A percentile compares a stretch with the other conserved stretches of the same genome.
Evolutionary conservation across 225 moss, liverwort and hornwort genomes (phyloP).

Genomic region (Pseudoscleropodium purum): DNA sequence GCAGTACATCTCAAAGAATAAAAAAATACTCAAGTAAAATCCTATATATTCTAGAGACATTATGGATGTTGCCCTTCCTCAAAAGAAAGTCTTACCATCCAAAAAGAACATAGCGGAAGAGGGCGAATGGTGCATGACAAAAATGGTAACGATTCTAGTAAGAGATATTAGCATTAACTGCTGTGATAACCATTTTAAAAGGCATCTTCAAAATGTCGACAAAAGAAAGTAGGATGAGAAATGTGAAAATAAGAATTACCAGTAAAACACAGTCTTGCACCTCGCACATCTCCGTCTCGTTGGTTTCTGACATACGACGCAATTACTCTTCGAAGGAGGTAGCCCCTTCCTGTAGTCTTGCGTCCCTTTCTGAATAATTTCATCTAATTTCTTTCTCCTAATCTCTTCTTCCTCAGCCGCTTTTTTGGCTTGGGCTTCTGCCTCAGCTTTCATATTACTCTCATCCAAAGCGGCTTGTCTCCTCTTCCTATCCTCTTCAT

Average conservation of each 20-base stretch:
- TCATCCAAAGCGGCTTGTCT: conserved; percentile 33
- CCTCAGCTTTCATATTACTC: conserved; percentile 19
- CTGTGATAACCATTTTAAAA: not conserved
- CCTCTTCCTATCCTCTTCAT: conserved; percentile 30
- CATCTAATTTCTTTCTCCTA: conserved; percentile 1
- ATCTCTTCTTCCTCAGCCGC: conserved; percentile 13
- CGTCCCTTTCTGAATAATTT: not conserved
- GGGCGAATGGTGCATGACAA: not conserved
- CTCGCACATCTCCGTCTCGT: conserved; percentile 60
- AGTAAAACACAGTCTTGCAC: conserved; percentile 77
- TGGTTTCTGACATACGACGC: conserved; percentile 53
- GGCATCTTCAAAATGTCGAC: not conserved
- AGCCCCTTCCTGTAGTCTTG: conserved; percentile 3
- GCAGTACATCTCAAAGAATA: not conserved
- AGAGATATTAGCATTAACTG: not conserved
- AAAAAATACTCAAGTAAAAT: not conserved
- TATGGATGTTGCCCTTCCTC: not conserved
- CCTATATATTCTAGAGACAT: not conserved
- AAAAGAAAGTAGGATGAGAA: not conserved
- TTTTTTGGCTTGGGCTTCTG: conserved; percentile 11
- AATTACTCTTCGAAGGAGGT: conserved; percentile 4
- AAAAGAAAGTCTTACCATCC: not conserved
- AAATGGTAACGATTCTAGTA: not conserved
- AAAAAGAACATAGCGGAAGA: not conserved
- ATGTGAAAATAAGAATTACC: conserved; percentile 28